phyloP scores from a whole-genome alignment of 768 basidiomycete species.

The Amanita molliuscula region DNA sequence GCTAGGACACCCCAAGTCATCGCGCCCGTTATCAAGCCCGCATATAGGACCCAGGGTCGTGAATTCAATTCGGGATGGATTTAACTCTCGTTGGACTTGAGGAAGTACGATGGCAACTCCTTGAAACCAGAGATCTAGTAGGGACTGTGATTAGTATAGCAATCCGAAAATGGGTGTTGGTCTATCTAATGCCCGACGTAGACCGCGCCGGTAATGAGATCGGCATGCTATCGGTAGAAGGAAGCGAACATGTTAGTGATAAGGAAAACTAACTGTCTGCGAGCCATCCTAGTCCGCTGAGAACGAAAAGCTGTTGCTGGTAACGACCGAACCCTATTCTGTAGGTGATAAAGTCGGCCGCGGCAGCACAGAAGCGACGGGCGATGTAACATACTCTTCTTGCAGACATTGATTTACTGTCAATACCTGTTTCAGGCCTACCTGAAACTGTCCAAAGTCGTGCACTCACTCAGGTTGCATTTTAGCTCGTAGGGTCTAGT shows the following conservation, averaged over 20 bases:
- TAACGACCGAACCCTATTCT: constrained; percentile 43
- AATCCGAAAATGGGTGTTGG: background rate
- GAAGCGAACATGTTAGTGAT: background rate
- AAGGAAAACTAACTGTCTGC: constrained; percentile 31
- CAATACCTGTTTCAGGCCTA: background rate
- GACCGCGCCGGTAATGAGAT: background rate
- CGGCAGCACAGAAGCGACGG: background rate
- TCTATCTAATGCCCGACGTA: background rate
- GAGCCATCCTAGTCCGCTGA: constrained; percentile 38
- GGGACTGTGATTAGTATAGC: background rate
- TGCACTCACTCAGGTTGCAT: background rate
- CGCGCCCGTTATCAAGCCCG: constrained; percentile 39
- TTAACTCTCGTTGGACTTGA: constrained; percentile 31
- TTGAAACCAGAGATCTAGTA: constrained; percentile 33
- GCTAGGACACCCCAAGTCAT: constrained; percentile 38
- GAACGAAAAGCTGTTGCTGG: constrained; percentile 34
- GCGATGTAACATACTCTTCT: background rate
- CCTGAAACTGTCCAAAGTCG: background rate
- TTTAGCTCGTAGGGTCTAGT: background rate
- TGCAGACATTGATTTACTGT: constrained; percentile 3
- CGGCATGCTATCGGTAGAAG: background rate
- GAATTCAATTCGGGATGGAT: constrained; percentile 32
- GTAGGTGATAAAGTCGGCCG: background rate
- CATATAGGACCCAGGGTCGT: constrained; percentile 35
- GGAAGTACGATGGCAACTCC: constrained; percentile 35